phyloP scores from a whole-genome alignment of 2,329 filamentous ascomycete genomes.

The Amauroascus niger region DNA sequence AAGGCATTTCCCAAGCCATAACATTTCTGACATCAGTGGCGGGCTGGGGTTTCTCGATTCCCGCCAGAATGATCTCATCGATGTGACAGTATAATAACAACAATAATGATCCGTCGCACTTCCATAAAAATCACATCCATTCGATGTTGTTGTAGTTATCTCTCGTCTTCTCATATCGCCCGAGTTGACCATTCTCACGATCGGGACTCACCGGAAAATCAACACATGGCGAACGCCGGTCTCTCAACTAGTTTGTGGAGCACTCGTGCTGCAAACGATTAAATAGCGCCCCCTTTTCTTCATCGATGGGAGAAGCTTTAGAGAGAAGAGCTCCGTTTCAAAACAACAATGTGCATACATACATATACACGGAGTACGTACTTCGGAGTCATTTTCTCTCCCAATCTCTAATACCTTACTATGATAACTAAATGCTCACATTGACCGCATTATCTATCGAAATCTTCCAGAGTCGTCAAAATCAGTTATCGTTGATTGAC shows the following conservation, averaged over 20 bases:
- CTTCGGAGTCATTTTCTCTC: no score
- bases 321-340: not conserved
- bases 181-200: not conserved
- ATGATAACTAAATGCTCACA: no score
- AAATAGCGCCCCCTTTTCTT: conserved; percentile 11
- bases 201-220: not conserved
- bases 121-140: not conserved
- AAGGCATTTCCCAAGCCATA: not conserved
- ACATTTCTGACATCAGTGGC: conserved; percentile 7
- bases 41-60: not conserved
- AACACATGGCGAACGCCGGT: not conserved
- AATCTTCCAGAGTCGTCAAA: not conserved
- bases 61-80: not conserved
- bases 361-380: not conserved
- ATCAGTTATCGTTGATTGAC: not conserved
- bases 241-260: not conserved
- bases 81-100: not conserved
- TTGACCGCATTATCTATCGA: not conserved
- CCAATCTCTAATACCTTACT: no score
- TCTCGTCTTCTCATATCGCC: not conserved
- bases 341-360: not conserved
- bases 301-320: not conserved
- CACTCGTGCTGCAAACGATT: not conserved
- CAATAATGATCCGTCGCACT: not conserved
- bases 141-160: not conserved